Percentiles rank a stretch among this genome's conserved stretches.
Evolutionary conservation across 805 yeast species (phyloP).

Genomic region (Candida nemodendra): DNA sequence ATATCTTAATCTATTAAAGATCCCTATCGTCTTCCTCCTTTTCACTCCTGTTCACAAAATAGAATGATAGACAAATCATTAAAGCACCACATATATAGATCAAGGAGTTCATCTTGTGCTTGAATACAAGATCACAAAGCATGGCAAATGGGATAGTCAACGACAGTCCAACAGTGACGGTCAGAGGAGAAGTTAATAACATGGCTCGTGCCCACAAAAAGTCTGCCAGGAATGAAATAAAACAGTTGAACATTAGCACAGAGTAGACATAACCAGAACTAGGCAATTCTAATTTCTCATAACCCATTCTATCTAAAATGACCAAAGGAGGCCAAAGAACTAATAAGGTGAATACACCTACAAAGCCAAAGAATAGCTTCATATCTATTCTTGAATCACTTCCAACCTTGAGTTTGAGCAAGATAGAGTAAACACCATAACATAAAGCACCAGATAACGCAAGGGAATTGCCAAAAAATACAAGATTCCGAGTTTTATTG

Average conservation of each 20-base stretch:
- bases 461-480: conserved; percentile 68
- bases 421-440: conserved; percentile 87
- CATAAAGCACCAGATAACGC: conserved; percentile 86
- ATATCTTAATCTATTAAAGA: too few relatives aligned
- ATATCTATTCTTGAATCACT: conserved; percentile 79
- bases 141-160: conserved; percentile 93
- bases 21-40: conserved; percentile 46
- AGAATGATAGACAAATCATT: conserved; percentile 78
- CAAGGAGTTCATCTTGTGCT: conserved; percentile 57
- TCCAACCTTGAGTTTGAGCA: conserved; percentile 69
- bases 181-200: conserved; percentile 87
- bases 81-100: conserved; percentile 77
- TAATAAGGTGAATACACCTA: conserved; percentile 77
- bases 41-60: conserved; percentile 78
- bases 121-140: conserved; percentile 81
- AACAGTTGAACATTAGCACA: conserved; percentile 62
- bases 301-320: conserved; percentile 57
- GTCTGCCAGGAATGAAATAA: conserved; percentile 82
- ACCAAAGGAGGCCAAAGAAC: conserved; percentile 81
- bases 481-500: conserved; percentile 15
- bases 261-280: conserved; percentile 46
- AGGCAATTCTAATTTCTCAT: conserved; percentile 77
- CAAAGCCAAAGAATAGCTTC: conserved; percentile 90
- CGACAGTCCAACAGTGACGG: conserved; percentile 92
- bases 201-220: conserved; percentile 96